These are phyloP conservation scores for Rhododendron kiyosumense DNA, from an alignment of 148 eudicot genomes.

Conservation along the genomic window DNA sequence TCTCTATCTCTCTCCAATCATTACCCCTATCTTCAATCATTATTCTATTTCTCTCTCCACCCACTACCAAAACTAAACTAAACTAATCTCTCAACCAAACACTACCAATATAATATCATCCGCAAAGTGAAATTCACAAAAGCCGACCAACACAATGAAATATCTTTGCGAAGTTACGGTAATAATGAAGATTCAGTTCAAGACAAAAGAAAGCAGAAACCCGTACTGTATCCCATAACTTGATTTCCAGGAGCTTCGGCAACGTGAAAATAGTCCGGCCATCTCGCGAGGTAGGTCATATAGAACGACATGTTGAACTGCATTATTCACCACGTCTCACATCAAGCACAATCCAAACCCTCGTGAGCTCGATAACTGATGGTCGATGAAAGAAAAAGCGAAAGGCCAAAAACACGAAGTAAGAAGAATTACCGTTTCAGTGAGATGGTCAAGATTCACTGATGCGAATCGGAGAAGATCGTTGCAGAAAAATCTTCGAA, in stretches of 20 bases:
- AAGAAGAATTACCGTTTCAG: constrained; percentile 68
- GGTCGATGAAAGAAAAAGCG: not conserved
- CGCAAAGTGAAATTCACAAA: not conserved
- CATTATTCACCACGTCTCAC: constrained; percentile 2
- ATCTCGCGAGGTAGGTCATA: constrained; percentile 93
- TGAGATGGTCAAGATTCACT: constrained; percentile 88
- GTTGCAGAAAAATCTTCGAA: constrained; percentile 79
- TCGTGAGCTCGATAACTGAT: not conserved
- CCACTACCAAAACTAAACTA: too few relatives aligned
- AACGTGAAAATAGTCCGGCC: constrained; percentile 95
- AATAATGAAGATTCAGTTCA: not conserved
- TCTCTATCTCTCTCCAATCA: too few relatives aligned
- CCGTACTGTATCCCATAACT: constrained; percentile 92
- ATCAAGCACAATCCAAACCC: not conserved
- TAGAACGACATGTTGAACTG: constrained; percentile 99
- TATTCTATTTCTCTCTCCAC: too few relatives aligned
- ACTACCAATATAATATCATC: not conserved
- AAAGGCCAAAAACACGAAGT: not conserved
- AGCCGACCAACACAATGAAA: not conserved
- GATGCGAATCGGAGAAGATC: constrained; percentile 89
- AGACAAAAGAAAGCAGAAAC: not conserved
- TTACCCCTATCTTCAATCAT: too few relatives aligned
- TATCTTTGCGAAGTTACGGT: not conserved
- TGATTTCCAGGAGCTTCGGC: constrained; percentile 88
- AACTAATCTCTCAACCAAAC: too few relatives aligned